phyloP scores from a whole-genome alignment of 2,329 filamentous ascomycete species.

The Eutypa lata region DNA sequence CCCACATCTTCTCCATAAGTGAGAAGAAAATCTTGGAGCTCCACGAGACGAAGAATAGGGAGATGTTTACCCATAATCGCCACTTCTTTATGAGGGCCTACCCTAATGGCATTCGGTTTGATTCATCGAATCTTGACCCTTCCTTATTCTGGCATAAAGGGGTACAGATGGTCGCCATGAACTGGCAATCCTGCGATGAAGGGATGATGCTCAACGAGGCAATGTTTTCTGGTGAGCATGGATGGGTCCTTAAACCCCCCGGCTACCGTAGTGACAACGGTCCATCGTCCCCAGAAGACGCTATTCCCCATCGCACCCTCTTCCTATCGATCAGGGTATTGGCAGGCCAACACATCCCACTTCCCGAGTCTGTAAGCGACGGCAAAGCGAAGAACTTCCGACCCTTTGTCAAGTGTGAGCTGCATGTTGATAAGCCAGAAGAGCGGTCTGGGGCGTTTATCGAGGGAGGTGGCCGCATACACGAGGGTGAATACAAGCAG shows the following conservation, averaged over 20 bases:
- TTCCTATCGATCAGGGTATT: constrained; percentile 70
- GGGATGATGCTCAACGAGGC: constrained; percentile 96
- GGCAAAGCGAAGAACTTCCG: constrained; percentile 55
- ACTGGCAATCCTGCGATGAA: constrained; percentile 94
- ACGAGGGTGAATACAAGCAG: constrained; percentile 58
- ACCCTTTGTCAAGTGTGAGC: constrained; percentile 73
- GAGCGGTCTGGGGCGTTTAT: constrained; percentile 26
- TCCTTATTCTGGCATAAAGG: constrained; percentile 88
- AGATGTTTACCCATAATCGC: constrained; percentile 85
- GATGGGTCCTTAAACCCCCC: constrained; percentile 82
- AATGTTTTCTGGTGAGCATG: constrained; percentile 86
- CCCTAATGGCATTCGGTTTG: constrained; percentile 72
- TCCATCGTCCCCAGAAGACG: constrained; percentile 40
- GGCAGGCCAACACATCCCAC: constrained; percentile 70
- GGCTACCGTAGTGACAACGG: constrained; percentile 59
- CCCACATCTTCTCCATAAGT: constrained; percentile 82
- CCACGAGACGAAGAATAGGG: constrained; percentile 60
- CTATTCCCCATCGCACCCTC: constrained; percentile 51
- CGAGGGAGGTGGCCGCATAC: constrained; percentile 44
- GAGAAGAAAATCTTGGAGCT: constrained; percentile 70
- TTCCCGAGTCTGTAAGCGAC: constrained; percentile 49
- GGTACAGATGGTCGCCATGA: constrained; percentile 96
- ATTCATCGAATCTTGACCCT: constrained; percentile 93
- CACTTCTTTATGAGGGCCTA: constrained; percentile 89
- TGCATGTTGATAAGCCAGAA: constrained; percentile 70